Conservation (phyloP, 768 basidiomycete genomes). For the Mycena leptocephala region DNA sequence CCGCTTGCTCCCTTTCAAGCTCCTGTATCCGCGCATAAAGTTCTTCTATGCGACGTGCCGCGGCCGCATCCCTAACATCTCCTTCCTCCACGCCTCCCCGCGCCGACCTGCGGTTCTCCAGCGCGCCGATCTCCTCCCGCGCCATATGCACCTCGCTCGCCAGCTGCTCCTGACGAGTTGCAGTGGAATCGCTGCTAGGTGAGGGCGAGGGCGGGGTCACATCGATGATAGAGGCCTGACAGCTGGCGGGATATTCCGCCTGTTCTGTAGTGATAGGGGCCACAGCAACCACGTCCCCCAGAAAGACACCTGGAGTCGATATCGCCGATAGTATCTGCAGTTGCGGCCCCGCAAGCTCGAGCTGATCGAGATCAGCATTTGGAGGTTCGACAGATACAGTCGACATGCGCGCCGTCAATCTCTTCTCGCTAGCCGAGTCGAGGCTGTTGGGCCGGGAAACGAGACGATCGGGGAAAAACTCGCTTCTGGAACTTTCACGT, state of each 20-base stretch:
- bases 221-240: neutral
- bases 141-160: neutral
- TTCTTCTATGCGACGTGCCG: neutral
- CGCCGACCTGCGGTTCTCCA: neutral
- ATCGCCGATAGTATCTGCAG: neutral
- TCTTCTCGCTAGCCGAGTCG: neutral
- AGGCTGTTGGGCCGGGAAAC: neutral
- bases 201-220: neutral
- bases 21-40: neutral
- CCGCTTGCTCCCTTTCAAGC: conserved; percentile 5
- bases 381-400: neutral
- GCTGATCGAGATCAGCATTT: neutral
- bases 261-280: neutral
- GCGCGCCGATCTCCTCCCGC: neutral
- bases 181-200: neutral
- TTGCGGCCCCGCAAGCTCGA: conserved; percentile 2
- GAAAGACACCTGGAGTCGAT: neutral
- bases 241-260: neutral
- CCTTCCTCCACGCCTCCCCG: neutral
- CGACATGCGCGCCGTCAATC: neutral
- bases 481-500: neutral
- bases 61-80: neutral
- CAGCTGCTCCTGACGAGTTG: neutral
- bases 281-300: neutral
- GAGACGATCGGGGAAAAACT: conserved; percentile 8